Evolutionary conservation across 2,329 filamentous ascomycete genomes (phyloP).

Genomic region (Triangularia verruculosa): DNA sequence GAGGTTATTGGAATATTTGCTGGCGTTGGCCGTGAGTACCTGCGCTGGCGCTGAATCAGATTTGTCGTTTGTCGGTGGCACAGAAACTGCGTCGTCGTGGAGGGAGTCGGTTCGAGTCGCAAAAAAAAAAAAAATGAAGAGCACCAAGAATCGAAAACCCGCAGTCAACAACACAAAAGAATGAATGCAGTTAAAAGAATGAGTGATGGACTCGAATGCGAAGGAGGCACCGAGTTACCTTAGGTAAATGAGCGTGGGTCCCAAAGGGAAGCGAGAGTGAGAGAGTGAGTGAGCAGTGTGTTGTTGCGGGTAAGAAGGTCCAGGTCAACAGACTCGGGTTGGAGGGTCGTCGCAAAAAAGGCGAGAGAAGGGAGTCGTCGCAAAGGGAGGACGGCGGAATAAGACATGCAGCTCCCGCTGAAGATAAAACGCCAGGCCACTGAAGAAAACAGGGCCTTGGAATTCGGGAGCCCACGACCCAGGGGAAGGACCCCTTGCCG

Average conservation of each 20-base stretch:
- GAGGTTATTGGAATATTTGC: slow-evolving; percentile 2
- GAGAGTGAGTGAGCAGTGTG: slow-evolving; percentile 7
- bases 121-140: not conserved
- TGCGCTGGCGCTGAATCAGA: not conserved
- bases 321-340: slow-evolving; percentile 9
- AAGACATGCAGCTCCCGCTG: slow-evolving; percentile 16
- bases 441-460: not conserved
- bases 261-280: slow-evolving; percentile 9
- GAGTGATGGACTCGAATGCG: slow-evolving; percentile 1
- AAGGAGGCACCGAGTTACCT: slow-evolving; percentile 11
- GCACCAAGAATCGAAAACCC: slow-evolving; percentile 18
- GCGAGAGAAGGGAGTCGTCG: slow-evolving; percentile 16
- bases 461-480: slow-evolving; percentile 10
- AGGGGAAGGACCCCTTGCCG: slow-evolving; percentile 15
- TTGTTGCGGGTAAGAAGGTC: not conserved
- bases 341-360: slow-evolving; percentile 15
- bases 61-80: slow-evolving; percentile 2
- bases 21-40: not conserved
- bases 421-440: slow-evolving; percentile 24
- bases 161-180: slow-evolving; percentile 20
- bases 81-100: not conserved
- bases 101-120: not conserved
- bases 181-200: slow-evolving; percentile 7
- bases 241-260: slow-evolving; percentile 19
- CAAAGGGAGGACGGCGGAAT: slow-evolving; percentile 16